Conservation (phyloP, 2,329 filamentous ascomycete species). For the Scedosporium apiospermum region DNA sequence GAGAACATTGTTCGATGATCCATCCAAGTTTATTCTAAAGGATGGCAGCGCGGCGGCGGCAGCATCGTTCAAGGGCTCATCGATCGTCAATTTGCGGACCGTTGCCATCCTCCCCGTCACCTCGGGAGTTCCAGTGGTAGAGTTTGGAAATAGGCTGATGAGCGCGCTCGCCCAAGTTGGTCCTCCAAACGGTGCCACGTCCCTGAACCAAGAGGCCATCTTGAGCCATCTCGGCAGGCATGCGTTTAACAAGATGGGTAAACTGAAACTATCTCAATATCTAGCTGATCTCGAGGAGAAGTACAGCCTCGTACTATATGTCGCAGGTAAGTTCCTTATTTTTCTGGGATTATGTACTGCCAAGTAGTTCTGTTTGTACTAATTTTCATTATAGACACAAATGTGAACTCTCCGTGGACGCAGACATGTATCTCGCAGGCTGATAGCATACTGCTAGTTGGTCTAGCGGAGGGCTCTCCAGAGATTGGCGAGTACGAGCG, state of each 20-base stretch:
- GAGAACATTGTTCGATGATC: constrained; percentile 78
- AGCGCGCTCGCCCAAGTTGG: constrained; percentile 85
- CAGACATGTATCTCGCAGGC: constrained; percentile 96
- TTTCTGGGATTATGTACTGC: constrained; percentile 39
- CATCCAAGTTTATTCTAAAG: constrained; percentile 54
- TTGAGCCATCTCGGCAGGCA: constrained; percentile 91
- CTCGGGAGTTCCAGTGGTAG: constrained; percentile 82
- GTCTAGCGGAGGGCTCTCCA: constrained; percentile 80
- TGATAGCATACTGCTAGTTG: constrained; percentile 89
- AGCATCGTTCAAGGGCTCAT: constrained; percentile 53
- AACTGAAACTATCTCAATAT: constrained; percentile 90
- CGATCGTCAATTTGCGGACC: constrained; percentile 84
- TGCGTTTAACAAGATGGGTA: constrained; percentile 95
- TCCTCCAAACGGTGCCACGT: constrained; percentile 79
- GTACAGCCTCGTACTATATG: constrained; percentile 88
- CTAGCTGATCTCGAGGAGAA: constrained; percentile 95
- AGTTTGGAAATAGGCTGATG: constrained; percentile 85
- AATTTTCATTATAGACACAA: constrained; percentile 58
- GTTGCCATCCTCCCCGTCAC: constrained; percentile 89
- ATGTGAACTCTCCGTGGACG: constrained; percentile 95
- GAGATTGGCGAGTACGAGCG: constrained; percentile 93
- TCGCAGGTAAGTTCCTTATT: constrained; percentile 53
- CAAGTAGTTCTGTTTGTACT: constrained; percentile 18
- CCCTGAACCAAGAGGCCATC: constrained; percentile 87
- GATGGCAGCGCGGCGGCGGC: constrained; percentile 52